Evolutionary conservation across 1,284 basidiomycete species (phyloP).

Genomic region (Trichosporon sp.): DNA sequence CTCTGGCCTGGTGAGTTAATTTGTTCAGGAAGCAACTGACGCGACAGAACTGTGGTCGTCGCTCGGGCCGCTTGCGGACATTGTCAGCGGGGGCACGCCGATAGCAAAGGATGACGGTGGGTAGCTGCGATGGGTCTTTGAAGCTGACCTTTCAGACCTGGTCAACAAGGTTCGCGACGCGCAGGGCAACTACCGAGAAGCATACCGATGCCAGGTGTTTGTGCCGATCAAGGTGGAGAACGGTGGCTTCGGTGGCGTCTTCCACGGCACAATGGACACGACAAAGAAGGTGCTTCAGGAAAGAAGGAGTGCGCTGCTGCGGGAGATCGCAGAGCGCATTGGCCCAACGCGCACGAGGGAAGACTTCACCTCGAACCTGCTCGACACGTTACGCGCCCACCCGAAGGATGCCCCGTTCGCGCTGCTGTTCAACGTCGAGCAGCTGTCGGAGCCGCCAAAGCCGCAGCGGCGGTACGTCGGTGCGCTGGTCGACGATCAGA

Average conservation of each 20-base stretch:
- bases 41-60: constrained; percentile 35
- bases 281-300: constrained; percentile 36
- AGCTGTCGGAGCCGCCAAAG: constrained; percentile 10
- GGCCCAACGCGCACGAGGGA: constrained; percentile 33
- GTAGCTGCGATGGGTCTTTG: constrained; percentile 11
- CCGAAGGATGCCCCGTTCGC: constrained; percentile 24
- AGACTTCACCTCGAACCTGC: constrained; percentile 38
- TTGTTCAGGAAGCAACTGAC: neutral
- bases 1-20: constrained; percentile 36
- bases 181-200: constrained; percentile 17
- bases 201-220: constrained; percentile 38
- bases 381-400: constrained; percentile 22
- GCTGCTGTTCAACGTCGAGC: constrained; percentile 38
- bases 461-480: neutral
- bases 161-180: constrained; percentile 9
- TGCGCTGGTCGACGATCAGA: neutral
- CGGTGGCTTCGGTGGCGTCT: constrained; percentile 36
- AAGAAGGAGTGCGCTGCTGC: constrained; percentile 26
- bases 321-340: constrained; percentile 42
- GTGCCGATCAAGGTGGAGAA: constrained; percentile 37
- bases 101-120: constrained; percentile 41
- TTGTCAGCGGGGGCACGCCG: constrained; percentile 37
- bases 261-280: constrained; percentile 39
- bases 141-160: constrained; percentile 27
- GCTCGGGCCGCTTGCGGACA: constrained; percentile 38